Percentiles rank a stretch among this genome's conserved stretches.
Conservation (phyloP, 139 green algal species). For the Edaphochlamys debaryana region DNA sequence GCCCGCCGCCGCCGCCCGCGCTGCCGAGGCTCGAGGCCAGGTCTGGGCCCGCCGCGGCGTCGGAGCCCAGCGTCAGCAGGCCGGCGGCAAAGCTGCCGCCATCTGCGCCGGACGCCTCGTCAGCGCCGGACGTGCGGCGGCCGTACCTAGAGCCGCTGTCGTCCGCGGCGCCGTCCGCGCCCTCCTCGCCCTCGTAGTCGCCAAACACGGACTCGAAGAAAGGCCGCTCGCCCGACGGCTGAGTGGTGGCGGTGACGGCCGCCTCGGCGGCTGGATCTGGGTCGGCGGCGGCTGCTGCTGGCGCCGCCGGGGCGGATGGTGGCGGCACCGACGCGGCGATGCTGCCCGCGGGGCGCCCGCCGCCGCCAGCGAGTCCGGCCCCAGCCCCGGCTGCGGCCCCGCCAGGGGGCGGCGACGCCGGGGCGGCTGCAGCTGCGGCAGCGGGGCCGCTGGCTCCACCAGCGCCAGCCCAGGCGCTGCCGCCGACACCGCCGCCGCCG, state of each 20-base stretch:
- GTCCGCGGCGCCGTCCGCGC: conserved; percentile 60
- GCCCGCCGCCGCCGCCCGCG: too few species aligned
- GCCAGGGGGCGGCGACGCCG: too few species aligned
- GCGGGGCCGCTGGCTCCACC: too few species aligned
- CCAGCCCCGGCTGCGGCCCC: not conserved
- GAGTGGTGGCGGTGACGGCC: not conserved
- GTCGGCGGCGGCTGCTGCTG: not conserved
- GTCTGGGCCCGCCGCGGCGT: not conserved
- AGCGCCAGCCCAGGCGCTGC: too few species aligned
- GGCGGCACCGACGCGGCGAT: too few species aligned
- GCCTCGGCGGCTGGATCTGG: too few species aligned
- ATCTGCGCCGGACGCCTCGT: not conserved
- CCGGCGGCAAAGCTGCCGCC: not conserved
- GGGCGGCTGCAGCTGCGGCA: too few species aligned
- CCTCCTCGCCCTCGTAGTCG: conserved; percentile 49
- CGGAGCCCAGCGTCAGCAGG: not conserved
- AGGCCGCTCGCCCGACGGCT: conserved; percentile 2
- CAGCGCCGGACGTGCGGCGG: not conserved
- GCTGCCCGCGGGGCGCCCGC: too few species aligned
- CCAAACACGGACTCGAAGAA: conserved; percentile 61
- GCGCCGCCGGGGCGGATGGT: not conserved
- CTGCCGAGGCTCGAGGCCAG: not conserved
- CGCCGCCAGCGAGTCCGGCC: not conserved
- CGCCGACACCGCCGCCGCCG: too few species aligned
- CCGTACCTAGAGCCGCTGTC: conserved; percentile 8